A percentile compares a stretch with the other conserved stretches of the same genome.
Conservation (phyloP, 345 rosid species). For the Balakata baccata region DNA sequence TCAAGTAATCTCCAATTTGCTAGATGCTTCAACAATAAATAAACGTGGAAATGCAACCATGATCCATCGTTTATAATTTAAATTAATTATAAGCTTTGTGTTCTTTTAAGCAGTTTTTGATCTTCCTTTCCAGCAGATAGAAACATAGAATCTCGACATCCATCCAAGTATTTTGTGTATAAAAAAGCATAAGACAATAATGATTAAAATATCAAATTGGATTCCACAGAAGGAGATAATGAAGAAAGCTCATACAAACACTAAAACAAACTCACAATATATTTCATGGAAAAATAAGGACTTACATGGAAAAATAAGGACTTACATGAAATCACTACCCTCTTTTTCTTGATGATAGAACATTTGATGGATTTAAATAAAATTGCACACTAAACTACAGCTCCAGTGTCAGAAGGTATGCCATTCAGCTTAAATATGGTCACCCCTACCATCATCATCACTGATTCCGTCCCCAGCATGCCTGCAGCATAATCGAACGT, state of each 20-base stretch:
- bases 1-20: no score
- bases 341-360: slow-evolving; percentile 16
- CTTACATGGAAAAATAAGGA: slow-evolving; percentile 21
- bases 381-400: slow-evolving; percentile 38
- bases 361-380: slow-evolving; percentile 9
- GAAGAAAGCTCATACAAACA: slow-evolving; percentile 30
- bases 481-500: slow-evolving; percentile 42
- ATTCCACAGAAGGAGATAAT: neutral
- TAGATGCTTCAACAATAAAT: no score
- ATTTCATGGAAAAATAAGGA: slow-evolving; percentile 2
- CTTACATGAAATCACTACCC: slow-evolving; percentile 29
- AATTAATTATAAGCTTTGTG: no score
- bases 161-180: no score
- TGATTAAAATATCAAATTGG: no score
- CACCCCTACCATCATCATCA: slow-evolving; percentile 51
- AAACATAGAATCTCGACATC: no score
- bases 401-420: slow-evolving; percentile 9
- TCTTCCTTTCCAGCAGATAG: no score
- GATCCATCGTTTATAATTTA: no score
- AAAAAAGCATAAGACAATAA: no score
- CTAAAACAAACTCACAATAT: slow-evolving; percentile 24
- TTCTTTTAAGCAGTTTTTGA: no score
- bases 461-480: slow-evolving; percentile 70
- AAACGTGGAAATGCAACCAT: no score
- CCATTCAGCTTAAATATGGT: slow-evolving; percentile 40